phyloP scores from a whole-genome alignment of 371 early-diverging fungal genomes.

The Blakeslea trispora region DNA sequence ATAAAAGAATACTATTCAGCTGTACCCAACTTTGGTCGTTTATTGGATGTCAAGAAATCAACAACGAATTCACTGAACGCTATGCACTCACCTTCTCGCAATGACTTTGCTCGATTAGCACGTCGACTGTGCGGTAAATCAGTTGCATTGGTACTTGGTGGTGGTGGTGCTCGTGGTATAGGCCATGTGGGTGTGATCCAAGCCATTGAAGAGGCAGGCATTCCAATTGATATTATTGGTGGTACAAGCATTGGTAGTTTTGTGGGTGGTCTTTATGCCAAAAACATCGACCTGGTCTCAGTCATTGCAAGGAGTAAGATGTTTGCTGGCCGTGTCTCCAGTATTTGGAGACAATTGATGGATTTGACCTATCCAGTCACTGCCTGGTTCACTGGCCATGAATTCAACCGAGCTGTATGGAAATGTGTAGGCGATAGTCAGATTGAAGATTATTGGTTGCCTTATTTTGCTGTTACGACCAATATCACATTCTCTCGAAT shows the following conservation, averaged over 20 bases:
- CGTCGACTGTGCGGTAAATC: slow-evolving; percentile 93
- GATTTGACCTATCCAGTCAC: slow-evolving; percentile 98
- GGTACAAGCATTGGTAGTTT: slow-evolving; percentile 99
- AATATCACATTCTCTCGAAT: slow-evolving; percentile 96
- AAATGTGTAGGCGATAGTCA: slow-evolving; percentile 90
- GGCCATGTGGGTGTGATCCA: slow-evolving; percentile 90
- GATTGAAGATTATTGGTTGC: slow-evolving; percentile 98
- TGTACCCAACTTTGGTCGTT: slow-evolving; percentile 32
- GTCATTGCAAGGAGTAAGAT: slow-evolving; percentile 86
- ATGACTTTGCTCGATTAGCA: slow-evolving; percentile 88
- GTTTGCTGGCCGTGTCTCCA: slow-evolving; percentile 82
- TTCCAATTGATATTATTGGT: slow-evolving; percentile 98
- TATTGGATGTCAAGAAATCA: slow-evolving; percentile 39
- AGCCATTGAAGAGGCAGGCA: slow-evolving; percentile 97
- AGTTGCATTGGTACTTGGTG: slow-evolving; percentile 98
- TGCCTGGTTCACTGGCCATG: slow-evolving; percentile 90
- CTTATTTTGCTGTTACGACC: slow-evolving; percentile 96
- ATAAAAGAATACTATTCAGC: slow-evolving; percentile 69
- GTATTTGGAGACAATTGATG: slow-evolving; percentile 87
- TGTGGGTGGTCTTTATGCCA: slow-evolving; percentile 95
- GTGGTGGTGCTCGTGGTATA: slow-evolving; percentile 75
- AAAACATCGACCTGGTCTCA: slow-evolving; percentile 84
- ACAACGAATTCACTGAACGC: slow-evolving; percentile 22
- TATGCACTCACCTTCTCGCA: slow-evolving; percentile 34
- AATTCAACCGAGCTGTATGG: slow-evolving; percentile 96